Percentiles rank a stretch among this genome's conserved stretches.
Conservation (phyloP, 176 grass and related monocot species). For the Juncus effusus region DNA sequence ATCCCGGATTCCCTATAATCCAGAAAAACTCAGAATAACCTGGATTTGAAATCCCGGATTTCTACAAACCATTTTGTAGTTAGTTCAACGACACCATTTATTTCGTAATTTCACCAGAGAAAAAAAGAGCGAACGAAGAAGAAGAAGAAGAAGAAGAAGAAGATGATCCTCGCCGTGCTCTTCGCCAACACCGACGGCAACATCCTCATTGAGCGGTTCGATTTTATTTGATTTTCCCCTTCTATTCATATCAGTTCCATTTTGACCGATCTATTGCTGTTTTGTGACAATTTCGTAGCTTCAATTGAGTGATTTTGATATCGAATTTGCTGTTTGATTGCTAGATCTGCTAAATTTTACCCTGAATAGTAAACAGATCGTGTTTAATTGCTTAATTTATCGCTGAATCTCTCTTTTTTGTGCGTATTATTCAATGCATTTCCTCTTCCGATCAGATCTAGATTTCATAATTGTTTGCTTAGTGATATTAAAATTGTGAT, state of each 20-base stretch:
- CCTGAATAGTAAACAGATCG: neutral
- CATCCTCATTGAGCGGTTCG: slow-evolving; percentile 48
- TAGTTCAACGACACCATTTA: too few species aligned
- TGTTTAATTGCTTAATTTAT: neutral
- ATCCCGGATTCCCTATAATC: too few species aligned
- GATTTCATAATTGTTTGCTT: slow-evolving; percentile 4
- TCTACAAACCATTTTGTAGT: too few species aligned
- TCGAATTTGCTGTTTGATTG: too few species aligned
- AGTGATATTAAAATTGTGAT: neutral
- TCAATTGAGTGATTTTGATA: too few species aligned
- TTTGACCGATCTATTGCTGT: slow-evolving; percentile 12
- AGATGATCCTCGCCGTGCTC: slow-evolving; percentile 51
- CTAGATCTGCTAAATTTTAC: neutral
- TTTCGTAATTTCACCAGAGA: neutral
- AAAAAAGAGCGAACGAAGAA: neutral
- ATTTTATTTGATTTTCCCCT: slow-evolving; percentile 1
- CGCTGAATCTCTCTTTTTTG: neutral
- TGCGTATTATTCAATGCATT: too few species aligned
- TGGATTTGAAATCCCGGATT: too few species aligned
- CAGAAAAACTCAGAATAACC: too few species aligned
- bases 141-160: neutral
- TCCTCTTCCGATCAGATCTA: neutral
- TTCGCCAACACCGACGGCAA: slow-evolving; percentile 52
- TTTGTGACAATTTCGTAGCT: neutral
- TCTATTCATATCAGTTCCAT: neutral